Evolutionary conservation across 1,139 yeast genomes (phyloP).

Genomic region (Geotrichum restrictum): DNA sequence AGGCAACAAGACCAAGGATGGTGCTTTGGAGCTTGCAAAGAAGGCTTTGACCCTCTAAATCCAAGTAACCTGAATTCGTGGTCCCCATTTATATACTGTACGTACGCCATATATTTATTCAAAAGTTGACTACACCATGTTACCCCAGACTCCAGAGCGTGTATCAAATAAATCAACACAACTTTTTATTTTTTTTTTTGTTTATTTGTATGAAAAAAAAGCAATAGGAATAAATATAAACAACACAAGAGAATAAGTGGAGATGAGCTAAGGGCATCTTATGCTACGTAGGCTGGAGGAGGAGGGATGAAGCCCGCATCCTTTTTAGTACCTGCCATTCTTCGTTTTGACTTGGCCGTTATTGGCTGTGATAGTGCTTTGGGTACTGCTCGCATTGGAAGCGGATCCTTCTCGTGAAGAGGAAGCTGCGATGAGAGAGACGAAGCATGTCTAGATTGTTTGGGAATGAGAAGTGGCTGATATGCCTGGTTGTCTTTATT

Average conservation of each 20-base stretch:
- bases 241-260: not conserved
- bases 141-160: too few relatives aligned
- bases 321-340: not conserved
- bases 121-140: too few relatives aligned
- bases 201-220: too few relatives aligned
- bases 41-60: constrained; percentile 41
- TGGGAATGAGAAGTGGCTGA: constrained; percentile 4
- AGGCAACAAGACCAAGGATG: constrained; percentile 78
- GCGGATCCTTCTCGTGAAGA: not conserved
- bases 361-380: not conserved
- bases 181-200: too few relatives aligned
- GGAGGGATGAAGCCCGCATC: constrained; percentile 15
- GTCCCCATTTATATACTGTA: too few relatives aligned
- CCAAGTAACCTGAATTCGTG: too few relatives aligned
- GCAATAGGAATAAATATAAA: constrained; percentile 7
- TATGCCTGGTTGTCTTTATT: not conserved
- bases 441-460: not conserved
- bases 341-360: not conserved
- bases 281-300: constrained; percentile 25
- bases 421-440: not conserved
- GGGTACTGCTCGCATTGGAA: not conserved
- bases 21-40: constrained; percentile 72
- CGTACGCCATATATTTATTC: too few relatives aligned
- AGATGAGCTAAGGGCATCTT: not conserved
- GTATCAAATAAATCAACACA: too few relatives aligned